Conservation (phyloP, 768 basidiomycete species). For the Trametes coccinea region DNA sequence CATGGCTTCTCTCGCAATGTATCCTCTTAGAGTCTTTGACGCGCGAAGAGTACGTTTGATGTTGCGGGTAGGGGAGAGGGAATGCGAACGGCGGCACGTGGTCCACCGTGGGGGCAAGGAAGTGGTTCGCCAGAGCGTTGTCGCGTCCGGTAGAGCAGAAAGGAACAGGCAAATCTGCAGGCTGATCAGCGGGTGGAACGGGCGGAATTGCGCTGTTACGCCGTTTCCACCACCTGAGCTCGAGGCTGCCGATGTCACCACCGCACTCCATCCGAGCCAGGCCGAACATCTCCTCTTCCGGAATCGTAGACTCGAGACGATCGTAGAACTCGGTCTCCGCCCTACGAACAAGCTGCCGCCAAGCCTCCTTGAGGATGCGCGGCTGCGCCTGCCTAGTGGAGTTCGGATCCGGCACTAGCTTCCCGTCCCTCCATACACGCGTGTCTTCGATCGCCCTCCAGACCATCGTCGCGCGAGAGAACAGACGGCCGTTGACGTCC, state of each 20-base stretch:
- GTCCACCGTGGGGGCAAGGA: not conserved
- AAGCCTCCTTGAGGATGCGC: conserved; percentile 18
- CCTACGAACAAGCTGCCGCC: conserved; percentile 10
- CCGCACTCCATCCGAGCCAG: conserved; percentile 3
- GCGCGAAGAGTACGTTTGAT: conserved; percentile 8
- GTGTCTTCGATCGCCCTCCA: conserved; percentile 17
- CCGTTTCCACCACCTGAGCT: not conserved
- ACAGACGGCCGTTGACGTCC: conserved; percentile 7
- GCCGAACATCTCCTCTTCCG: not conserved
- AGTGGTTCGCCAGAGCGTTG: not conserved
- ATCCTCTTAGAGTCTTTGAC: not conserved
- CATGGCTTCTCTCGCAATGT: conserved; percentile 11
- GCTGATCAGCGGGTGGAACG: not conserved
- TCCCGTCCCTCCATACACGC: not conserved
- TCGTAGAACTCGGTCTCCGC: conserved; percentile 9
- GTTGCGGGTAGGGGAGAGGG: not conserved
- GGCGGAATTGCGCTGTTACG: not conserved
- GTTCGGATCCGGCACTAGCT: not conserved
- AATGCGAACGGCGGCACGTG: not conserved
- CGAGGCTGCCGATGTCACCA: conserved; percentile 5
- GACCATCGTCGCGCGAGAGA: conserved; percentile 16
- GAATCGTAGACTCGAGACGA: not conserved
- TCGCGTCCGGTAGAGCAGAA: not conserved
- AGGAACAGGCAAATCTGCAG: not conserved
- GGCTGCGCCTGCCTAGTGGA: not conserved